Evolutionary conservation across 2,329 filamentous ascomycete genomes (phyloP), one percentile per base, ranked within the genome.

Genomic region (Neonectria sp.): DNA sequence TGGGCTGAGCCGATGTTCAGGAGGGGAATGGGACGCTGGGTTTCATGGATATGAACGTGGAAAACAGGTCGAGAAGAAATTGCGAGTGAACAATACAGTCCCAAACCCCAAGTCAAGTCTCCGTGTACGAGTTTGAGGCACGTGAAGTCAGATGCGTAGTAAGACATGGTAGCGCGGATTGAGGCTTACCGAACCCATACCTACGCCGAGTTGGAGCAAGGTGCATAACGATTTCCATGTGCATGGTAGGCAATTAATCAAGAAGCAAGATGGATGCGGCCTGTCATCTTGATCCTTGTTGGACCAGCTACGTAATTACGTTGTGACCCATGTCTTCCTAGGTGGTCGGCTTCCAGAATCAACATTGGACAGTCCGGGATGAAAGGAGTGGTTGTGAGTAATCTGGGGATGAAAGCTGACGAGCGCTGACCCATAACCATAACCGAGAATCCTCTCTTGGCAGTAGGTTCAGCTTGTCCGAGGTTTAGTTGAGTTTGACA

Each of bases 1-100:
- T 88, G 43, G 82, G 58, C 55, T 77, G 61, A 65, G 56, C 6
- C 7, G 21, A 24, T 17, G n/a, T 5, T 13, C 4, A 8, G 33
- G 46, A 31, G 40, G 51, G 15, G 17, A 46, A 27, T 21, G 24
- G 37, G 13, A 60, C 33, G 49, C 12, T 21, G 27, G 11, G n/a
- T 9, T 43, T 25, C n/a, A 25, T 4, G 8, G 17, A 11, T 15
- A 53, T 9, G 51, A 33, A n/a, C 8, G 31, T 24, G 21, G 11
- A 35, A 53, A 53, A 53, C 2, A 35, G 21, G 51, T 15, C 15
- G 51, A 35, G 51, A 33, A 21, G 51, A 12, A 53, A 51, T 12
- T 5, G 31, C 21, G 51, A 51, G n/a, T 53, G 29, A 24, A 13
- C 13, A 15, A 24, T 21, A n/a, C 29, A 45, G 49, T 33, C 31